These are phyloP conservation scores for Suhomyces sp. DNA, from an alignment of 805 yeast species.

Conservation along the genomic window DNA sequence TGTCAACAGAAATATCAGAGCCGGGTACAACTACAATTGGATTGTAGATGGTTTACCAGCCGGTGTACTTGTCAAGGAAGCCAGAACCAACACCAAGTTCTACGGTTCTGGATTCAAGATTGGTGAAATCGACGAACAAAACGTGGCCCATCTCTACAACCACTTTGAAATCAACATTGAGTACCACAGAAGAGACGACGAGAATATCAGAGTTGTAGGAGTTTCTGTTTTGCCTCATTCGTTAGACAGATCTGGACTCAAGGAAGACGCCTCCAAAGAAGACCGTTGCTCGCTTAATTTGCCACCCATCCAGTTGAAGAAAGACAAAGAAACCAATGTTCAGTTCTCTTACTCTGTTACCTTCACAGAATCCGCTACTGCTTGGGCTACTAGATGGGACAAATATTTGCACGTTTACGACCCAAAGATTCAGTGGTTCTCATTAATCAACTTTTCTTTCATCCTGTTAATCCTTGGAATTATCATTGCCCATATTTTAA, in stretches of 20 bases:
- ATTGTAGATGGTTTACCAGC: constrained; percentile 93
- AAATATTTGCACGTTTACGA: constrained; percentile 88
- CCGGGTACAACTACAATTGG: constrained; percentile 90
- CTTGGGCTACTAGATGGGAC: constrained; percentile 99
- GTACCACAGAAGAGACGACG: constrained; percentile 71
- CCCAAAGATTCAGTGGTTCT: constrained; percentile 95
- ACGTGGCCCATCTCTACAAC: constrained; percentile 63
- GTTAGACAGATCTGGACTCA: constrained; percentile 29
- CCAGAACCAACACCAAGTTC: constrained; percentile 56
- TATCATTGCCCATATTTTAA: constrained; percentile 73
- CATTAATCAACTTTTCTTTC: constrained; percentile 80
- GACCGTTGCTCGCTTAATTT: constrained; percentile 30
- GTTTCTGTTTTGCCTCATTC: constrained; percentile 75
- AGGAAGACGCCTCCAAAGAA: constrained; percentile 19
- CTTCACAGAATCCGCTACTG: constrained; percentile 66
- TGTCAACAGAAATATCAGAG: constrained; percentile 72
- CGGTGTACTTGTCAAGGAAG: constrained; percentile 59
- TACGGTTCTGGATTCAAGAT: constrained; percentile 81
- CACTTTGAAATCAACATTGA: constrained; percentile 79
- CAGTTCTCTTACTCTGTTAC: constrained; percentile 78
- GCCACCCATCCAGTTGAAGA: constrained; percentile 47
- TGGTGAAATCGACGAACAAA: constrained; percentile 62
- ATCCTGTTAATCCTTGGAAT: constrained; percentile 74
- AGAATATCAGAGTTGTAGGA: constrained; percentile 85
- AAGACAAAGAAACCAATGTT: constrained; percentile 55